Evolutionary conservation across 1,284 basidiomycete species (phyloP).

Genomic region (Cryptococcus jaspeensis): DNA sequence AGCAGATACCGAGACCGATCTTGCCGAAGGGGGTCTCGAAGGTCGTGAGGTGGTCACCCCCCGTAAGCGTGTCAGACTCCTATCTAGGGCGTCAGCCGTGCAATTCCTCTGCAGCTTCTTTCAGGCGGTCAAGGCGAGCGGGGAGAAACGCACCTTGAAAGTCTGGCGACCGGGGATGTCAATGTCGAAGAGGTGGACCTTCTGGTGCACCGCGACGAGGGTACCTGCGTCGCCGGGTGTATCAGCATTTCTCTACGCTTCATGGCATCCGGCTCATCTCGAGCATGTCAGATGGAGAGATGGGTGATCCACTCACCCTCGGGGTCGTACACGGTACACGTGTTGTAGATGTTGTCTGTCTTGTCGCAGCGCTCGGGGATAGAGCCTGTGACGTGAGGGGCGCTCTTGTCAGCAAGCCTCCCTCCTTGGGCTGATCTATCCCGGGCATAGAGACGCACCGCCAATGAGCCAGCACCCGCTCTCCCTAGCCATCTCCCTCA

Average conservation of each 20-base stretch:
- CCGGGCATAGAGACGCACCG: slow-evolving; percentile 56
- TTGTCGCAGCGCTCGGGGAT: slow-evolving; percentile 75
- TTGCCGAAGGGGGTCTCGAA: slow-evolving; percentile 73
- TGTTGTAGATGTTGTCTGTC: slow-evolving; percentile 80
- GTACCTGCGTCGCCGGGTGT: slow-evolving; percentile 58
- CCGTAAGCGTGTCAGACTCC: slow-evolving; percentile 91
- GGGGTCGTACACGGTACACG: slow-evolving; percentile 85
- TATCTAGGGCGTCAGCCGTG: slow-evolving; percentile 44
- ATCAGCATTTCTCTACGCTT: background rate
- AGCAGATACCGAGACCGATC: slow-evolving; percentile 54
- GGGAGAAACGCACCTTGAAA: slow-evolving; percentile 71
- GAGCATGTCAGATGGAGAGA: background rate
- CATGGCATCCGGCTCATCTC: background rate
- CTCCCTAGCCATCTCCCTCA: slow-evolving; percentile 78
- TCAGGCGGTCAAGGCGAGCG: background rate
- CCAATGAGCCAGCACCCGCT: slow-evolving; percentile 86
- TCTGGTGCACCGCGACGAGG: slow-evolving; percentile 84
- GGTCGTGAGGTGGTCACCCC: slow-evolving; percentile 71
- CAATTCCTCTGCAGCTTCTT: too few species aligned
- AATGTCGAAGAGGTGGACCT: slow-evolving; percentile 97
- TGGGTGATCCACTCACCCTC: slow-evolving; percentile 58
- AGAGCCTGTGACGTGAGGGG: slow-evolving; percentile 62
- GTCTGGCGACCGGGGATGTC: slow-evolving; percentile 95
- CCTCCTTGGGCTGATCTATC: background rate
- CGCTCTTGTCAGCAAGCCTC: slow-evolving; percentile 4